Evolutionary conservation across 73 alveolate species (phyloP).

Genomic region (Stentor coeruleus): DNA sequence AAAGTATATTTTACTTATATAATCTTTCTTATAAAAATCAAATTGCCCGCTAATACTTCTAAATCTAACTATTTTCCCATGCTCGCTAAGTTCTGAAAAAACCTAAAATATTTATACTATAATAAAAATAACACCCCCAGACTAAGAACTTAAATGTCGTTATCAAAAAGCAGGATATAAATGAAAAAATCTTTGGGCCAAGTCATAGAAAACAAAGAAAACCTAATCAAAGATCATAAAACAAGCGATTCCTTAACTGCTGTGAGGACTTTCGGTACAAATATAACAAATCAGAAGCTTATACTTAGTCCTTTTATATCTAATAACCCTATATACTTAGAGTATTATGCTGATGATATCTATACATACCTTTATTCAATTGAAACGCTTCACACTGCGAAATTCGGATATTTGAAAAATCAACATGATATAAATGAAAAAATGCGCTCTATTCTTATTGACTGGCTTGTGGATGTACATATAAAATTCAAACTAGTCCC

Average conservation of each 20-base stretch:
- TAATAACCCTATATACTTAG: background rate
- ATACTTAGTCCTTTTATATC: background rate
- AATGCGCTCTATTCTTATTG: constrained; percentile 82
- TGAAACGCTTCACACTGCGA: constrained; percentile 41
- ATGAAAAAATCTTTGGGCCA: no score
- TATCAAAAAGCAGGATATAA: no score
- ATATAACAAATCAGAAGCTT: background rate
- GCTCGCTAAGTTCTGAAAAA: no score
- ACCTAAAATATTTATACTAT: no score
- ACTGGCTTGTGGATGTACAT: constrained; percentile 89
- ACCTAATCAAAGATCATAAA: background rate
- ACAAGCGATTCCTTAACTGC: background rate
- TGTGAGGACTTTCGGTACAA: background rate
- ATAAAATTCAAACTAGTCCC: constrained; percentile 70
- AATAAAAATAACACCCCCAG: no score
- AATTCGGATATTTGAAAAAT: constrained; percentile 55
- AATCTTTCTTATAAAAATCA: no score
- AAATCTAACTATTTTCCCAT: no score
- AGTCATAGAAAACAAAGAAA: background rate
- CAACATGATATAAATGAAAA: constrained; percentile 79
- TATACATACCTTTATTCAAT: background rate
- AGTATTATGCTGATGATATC: background rate
- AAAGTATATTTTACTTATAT: no score
- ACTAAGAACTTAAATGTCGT: no score
- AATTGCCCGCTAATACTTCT: no score